Percentiles rank a stretch among this genome's conserved stretches.
Evolutionary conservation across 257 asterid species (phyloP).

Genomic region (Striga asiatica): DNA sequence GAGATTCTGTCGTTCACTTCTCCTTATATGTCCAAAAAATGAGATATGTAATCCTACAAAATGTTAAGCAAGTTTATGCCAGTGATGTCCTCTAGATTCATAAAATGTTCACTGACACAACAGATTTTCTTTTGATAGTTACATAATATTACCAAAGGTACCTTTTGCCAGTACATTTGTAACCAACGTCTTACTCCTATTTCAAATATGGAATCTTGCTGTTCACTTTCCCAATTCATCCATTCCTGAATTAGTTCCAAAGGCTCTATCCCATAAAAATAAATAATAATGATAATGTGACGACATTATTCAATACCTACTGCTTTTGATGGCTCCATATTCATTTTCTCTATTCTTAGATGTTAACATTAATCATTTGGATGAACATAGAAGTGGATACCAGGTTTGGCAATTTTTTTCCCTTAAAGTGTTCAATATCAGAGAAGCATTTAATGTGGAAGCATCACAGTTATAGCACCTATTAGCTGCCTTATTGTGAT

Average conservation of each 20-base stretch:
- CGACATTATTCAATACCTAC: conserved; percentile 6
- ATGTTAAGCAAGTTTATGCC: neutral
- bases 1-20: neutral
- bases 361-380: neutral
- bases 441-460: neutral
- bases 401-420: neutral
- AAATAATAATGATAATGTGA: neutral
- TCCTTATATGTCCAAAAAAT: neutral
- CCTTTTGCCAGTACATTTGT: neutral
- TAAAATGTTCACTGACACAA: neutral
- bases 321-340: conserved; percentile 5
- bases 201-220: no score
- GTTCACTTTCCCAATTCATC: no score
- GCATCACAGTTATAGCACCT: conserved; percentile 14
- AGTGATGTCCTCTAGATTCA: neutral
- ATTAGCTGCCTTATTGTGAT: conserved; percentile 2
- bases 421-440: neutral
- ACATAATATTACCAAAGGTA: neutral
- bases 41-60: no score
- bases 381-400: conserved; percentile 7
- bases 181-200: neutral
- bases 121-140: neutral
- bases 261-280: neutral
- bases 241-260: no score
- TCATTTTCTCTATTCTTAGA: conserved; percentile 3